phyloP scores from a whole-genome alignment of 352 stramenopile species.

The Pythium dissotocum region DNA sequence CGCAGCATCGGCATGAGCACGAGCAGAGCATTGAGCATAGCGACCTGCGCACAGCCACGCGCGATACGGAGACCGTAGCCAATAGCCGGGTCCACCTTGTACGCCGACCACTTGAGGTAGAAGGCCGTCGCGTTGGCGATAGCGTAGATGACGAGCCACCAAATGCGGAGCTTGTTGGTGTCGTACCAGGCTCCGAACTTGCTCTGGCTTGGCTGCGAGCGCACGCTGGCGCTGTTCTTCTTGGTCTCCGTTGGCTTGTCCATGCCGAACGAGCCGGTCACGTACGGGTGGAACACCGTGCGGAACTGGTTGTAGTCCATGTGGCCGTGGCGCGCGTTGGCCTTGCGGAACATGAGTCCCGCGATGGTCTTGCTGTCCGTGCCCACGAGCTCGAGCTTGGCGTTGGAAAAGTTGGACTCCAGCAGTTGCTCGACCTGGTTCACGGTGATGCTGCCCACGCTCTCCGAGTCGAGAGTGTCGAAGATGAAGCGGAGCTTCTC shows the following conservation, averaged over 20 bases:
- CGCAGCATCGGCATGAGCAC: conserved; percentile 81
- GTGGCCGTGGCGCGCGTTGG: conserved; percentile 45
- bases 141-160: conserved; percentile 77
- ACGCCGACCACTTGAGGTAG: conserved; percentile 69
- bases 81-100: conserved; percentile 75
- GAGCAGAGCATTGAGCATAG: conserved; percentile 76
- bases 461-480: conserved; percentile 68
- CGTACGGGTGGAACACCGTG: conserved; percentile 68
- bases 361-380: conserved; percentile 70
- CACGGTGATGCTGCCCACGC: conserved; percentile 51
- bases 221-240: conserved; percentile 25
- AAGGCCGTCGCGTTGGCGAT: conserved; percentile 71
- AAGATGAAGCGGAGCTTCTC: conserved; percentile 87
- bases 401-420: conserved; percentile 69
- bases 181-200: conserved; percentile 73
- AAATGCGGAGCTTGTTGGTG: conserved; percentile 71
- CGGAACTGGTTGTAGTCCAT: conserved; percentile 80
- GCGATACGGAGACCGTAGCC: conserved; percentile 74
- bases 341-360: conserved; percentile 71
- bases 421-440: conserved; percentile 68
- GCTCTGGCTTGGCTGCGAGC: conserved; percentile 42
- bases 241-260: conserved; percentile 30
- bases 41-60: conserved; percentile 69
- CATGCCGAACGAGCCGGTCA: conserved; percentile 58
- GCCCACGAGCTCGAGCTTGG: conserved; percentile 73